Evolutionary conservation across 2,329 filamentous ascomycete genomes (phyloP).

Genomic region (Aspergillaceae sp.): DNA sequence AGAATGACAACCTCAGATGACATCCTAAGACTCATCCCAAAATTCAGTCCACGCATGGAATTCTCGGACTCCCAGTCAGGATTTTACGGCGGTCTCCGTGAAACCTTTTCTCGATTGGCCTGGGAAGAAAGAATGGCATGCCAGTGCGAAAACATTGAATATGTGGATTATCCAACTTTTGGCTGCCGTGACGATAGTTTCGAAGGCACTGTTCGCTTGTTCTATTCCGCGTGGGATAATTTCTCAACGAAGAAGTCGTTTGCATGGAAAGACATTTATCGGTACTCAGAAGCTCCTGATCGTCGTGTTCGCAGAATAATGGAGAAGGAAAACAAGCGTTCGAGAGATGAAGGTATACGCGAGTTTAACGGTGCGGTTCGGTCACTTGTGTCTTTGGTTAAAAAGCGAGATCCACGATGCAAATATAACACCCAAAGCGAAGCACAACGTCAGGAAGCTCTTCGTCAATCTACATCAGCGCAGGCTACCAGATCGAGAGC

Average conservation of each 20-base stretch:
- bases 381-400: slow-evolving; percentile 76
- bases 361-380: slow-evolving; percentile 91
- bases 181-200: slow-evolving; percentile 67
- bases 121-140: slow-evolving; percentile 70
- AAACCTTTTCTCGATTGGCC: slow-evolving; percentile 71
- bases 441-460: slow-evolving; percentile 65
- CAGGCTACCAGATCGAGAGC: slow-evolving; percentile 78
- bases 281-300: slow-evolving; percentile 78
- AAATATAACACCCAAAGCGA: slow-evolving; percentile 68
- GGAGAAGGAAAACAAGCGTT: slow-evolving; percentile 88
- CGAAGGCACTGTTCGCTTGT: slow-evolving; percentile 65
- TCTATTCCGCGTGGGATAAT: slow-evolving; percentile 71
- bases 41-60: slow-evolving; percentile 67
- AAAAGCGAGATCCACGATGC: slow-evolving; percentile 84
- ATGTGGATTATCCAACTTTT: slow-evolving; percentile 69
- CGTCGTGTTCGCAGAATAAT: slow-evolving; percentile 71
- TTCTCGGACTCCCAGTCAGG: slow-evolving; percentile 72
- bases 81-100: slow-evolving; percentile 73
- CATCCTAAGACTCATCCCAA: slow-evolving; percentile 66
- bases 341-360: slow-evolving; percentile 69
- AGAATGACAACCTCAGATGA: slow-evolving; percentile 73
- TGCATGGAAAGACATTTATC: slow-evolving; percentile 79
- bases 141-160: slow-evolving; percentile 55
- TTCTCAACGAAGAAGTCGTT: slow-evolving; percentile 83
- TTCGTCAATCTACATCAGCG: slow-evolving; percentile 69